Conservation (phyloP, 495 filamentous ascomycete genomes). For the Lepidopterella palustris region DNA sequence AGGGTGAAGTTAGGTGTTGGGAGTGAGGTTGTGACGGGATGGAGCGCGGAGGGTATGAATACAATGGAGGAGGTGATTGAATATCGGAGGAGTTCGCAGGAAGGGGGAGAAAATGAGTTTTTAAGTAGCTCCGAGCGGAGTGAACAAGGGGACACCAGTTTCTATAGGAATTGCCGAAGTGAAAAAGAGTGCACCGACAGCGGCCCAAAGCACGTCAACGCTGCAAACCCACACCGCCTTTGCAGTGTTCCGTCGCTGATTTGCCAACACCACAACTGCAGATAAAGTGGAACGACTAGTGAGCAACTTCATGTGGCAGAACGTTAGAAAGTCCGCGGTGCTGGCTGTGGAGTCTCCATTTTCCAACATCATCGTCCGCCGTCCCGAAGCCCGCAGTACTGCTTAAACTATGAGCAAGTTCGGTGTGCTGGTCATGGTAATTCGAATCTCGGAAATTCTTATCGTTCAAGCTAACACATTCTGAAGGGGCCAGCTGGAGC, state of each 20-base stretch:
- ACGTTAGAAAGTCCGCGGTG: neutral
- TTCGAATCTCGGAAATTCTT: constrained; percentile 37
- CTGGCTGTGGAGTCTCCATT: neutral
- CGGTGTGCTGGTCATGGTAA: constrained; percentile 90
- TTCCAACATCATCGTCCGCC: neutral
- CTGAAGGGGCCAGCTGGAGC: constrained; percentile 24
- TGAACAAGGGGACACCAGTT: too few relatives aligned
- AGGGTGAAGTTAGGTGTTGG: constrained; percentile 22
- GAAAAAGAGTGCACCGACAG: too few relatives aligned
- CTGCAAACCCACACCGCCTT: too few relatives aligned
- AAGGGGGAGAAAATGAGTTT: neutral
- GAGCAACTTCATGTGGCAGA: too few relatives aligned
- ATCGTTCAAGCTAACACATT: neutral
- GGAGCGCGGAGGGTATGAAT: neutral
- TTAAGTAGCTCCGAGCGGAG: too few relatives aligned
- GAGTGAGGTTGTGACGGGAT: neutral
- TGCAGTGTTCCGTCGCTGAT: too few relatives aligned
- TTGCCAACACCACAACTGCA: too few relatives aligned
- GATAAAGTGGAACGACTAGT: too few relatives aligned
- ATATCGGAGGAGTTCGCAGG: neutral
- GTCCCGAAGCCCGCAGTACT: neutral
- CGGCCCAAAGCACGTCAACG: too few relatives aligned
- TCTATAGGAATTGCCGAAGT: too few relatives aligned
- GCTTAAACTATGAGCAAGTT: constrained; percentile 74
- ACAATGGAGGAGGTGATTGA: too few relatives aligned